These are phyloP conservation scores for Elaphomyces granulatus DNA, from an alignment of 495 filamentous ascomycete species.

Conservation along the genomic window DNA sequence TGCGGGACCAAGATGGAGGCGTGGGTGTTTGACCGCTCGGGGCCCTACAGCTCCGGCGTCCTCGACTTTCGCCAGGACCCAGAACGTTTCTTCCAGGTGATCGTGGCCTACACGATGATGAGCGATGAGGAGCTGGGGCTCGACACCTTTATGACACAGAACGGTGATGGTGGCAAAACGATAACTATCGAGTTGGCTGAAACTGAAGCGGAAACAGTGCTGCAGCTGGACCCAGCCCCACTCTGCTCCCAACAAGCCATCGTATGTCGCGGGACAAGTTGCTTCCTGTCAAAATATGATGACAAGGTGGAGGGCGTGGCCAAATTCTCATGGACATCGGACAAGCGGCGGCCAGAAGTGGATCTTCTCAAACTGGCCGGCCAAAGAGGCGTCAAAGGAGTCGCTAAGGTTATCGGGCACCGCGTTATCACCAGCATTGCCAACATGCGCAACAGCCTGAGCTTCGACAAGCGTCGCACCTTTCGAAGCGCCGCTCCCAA, in stretches of 20 bases:
- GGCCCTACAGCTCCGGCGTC: slow-evolving; percentile 22
- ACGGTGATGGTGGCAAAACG: neutral
- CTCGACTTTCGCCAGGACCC: slow-evolving; percentile 26
- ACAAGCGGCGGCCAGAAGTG: slow-evolving; percentile 8
- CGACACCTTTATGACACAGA: neutral
- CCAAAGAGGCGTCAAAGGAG: slow-evolving; percentile 8
- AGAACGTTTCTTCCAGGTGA: slow-evolving; percentile 15
- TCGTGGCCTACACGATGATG: slow-evolving; percentile 19
- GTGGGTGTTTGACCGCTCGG: slow-evolving; percentile 33
- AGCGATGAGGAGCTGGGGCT: slow-evolving; percentile 19
- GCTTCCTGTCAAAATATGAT: neutral
- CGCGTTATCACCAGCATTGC: slow-evolving; percentile 3
- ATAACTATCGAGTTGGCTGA: neutral
- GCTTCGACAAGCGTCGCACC: neutral
- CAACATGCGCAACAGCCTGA: neutral
- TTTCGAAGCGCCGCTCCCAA: neutral
- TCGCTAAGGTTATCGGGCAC: slow-evolving; percentile 7
- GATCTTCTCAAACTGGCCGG: slow-evolving; percentile 7
- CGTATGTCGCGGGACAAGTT: neutral
- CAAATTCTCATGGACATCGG: slow-evolving; percentile 11
- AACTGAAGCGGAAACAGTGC: neutral
- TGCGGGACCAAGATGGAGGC: slow-evolving; percentile 19
- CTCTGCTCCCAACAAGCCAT: neutral
- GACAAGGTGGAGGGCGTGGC: neutral
- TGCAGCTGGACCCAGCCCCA: neutral